A percentile compares a stretch with the other conserved stretches of the same genome.
Evolutionary conservation across 106 monocot species (phyloP).

Genomic region (Dactylorhiza incarnata): DNA sequence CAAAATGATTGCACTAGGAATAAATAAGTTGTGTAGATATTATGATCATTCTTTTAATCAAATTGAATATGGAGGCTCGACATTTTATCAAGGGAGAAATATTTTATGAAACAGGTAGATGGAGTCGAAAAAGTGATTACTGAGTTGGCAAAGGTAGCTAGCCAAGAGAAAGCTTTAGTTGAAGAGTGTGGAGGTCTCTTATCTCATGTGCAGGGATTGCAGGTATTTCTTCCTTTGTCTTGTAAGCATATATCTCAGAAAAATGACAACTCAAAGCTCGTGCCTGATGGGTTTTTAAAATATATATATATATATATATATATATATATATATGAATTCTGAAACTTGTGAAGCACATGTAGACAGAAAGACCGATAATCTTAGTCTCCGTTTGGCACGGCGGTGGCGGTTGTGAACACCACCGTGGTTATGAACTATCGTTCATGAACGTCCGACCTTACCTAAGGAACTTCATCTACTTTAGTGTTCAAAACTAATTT

Average conservation of each 20-base stretch:
- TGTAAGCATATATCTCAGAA: neutral
- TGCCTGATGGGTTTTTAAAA: neutral
- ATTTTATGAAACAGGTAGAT: conserved; percentile 33
- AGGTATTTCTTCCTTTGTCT: neutral
- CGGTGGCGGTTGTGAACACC: too few species aligned
- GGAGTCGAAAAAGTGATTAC: conserved; percentile 30
- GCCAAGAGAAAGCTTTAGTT: conserved; percentile 38
- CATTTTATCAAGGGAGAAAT: neutral
- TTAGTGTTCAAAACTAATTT: too few species aligned
- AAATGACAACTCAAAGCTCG: neutral
- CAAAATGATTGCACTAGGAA: neutral
- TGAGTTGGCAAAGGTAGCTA: conserved; percentile 40
- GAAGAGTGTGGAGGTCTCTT: conserved; percentile 70
- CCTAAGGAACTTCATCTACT: too few species aligned
- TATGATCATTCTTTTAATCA: neutral
- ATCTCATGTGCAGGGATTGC: conserved; percentile 30
- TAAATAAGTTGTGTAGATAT: neutral
- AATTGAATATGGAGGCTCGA: neutral
- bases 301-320: neutral
- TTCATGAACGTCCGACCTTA: too few species aligned
- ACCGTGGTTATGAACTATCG: too few species aligned
- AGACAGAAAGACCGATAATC: too few species aligned
- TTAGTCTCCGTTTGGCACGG: too few species aligned
- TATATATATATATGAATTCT: neutral
- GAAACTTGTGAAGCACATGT: too few species aligned